These are phyloP conservation scores for Neurospora sp. DNA, from an alignment of 495 filamentous ascomycete species.

Conservation along the genomic window DNA sequence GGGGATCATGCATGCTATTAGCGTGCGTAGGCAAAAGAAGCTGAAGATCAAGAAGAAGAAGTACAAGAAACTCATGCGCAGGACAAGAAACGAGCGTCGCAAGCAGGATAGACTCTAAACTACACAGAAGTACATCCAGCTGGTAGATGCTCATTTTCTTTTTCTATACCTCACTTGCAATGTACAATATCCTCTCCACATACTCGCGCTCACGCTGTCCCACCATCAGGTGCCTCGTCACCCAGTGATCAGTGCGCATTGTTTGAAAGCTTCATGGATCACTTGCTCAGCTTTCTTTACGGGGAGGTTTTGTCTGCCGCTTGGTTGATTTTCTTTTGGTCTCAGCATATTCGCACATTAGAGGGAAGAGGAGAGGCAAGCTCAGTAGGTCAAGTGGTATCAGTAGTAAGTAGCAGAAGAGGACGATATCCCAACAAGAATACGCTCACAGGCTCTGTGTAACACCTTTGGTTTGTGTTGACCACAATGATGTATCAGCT, in stretches of 20 bases:
- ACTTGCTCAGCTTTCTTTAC: background rate
- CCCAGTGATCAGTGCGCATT: background rate
- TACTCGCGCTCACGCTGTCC: background rate
- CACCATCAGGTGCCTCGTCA: background rate
- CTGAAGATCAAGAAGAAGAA: slow-evolving; percentile 99
- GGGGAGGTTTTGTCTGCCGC: background rate
- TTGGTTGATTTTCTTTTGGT: background rate
- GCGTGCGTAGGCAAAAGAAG: slow-evolving; percentile 77
- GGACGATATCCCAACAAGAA: background rate
- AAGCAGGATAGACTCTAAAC: slow-evolving; percentile 60
- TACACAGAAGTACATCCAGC: background rate
- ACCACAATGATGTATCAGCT: background rate
- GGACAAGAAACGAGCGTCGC: slow-evolving; percentile 79
- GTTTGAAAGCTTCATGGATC: background rate
- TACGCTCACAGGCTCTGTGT: background rate
- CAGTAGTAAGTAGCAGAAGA: background rate
- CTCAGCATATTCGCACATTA: background rate
- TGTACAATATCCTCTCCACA: background rate
- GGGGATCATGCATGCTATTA: slow-evolving; percentile 54
- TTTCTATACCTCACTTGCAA: background rate
- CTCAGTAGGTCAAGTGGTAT: background rate
- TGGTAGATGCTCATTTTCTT: slow-evolving; percentile 1
- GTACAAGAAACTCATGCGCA: slow-evolving; percentile 96
- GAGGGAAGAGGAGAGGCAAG: background rate
- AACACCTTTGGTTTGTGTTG: background rate